These are phyloP conservation scores for Volvox reticuliferus DNA, from an alignment of 139 green algal species.

Conservation along the genomic window DNA sequence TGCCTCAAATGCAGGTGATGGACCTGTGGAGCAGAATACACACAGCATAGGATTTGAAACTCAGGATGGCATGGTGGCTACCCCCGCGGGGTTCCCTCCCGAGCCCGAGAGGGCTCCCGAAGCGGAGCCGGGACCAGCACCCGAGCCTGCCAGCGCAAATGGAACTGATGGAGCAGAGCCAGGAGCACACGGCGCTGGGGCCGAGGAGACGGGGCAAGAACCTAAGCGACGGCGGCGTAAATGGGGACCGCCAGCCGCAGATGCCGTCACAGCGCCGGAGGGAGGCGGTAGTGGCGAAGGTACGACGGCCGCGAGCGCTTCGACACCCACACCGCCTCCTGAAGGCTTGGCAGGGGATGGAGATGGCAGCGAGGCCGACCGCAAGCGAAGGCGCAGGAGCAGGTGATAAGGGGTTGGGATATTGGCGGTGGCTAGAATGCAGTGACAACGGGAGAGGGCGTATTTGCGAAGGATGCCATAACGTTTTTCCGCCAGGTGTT, in stretches of 20 bases:
- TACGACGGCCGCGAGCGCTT: background rate
- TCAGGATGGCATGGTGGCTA: background rate
- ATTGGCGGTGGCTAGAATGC: too few relatives aligned
- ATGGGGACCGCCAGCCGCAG: slow-evolving; percentile 14
- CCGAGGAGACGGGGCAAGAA: background rate
- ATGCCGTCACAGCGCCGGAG: background rate
- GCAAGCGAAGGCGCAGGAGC: slow-evolving; percentile 61
- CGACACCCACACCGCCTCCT: background rate
- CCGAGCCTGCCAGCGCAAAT: background rate
- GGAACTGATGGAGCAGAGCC: background rate
- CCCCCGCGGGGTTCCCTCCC: background rate
- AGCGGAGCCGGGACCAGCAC: background rate
- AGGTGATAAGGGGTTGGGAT: slow-evolving; percentile 48
- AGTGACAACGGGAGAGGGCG: too few relatives aligned
- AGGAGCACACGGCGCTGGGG: background rate
- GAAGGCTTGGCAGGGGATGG: background rate
- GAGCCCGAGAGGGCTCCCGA: background rate
- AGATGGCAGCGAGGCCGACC: slow-evolving; percentile 16
- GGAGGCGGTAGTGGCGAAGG: background rate
- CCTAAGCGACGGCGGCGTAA: slow-evolving; percentile 25
- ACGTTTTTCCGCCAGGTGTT: too few relatives aligned
- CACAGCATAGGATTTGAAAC: background rate
- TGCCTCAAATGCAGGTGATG: background rate
- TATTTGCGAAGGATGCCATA: too few relatives aligned
- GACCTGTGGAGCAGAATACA: background rate